Evolutionary conservation across 106 monocot genomes (phyloP).

Genomic region (Allium cepa): DNA sequence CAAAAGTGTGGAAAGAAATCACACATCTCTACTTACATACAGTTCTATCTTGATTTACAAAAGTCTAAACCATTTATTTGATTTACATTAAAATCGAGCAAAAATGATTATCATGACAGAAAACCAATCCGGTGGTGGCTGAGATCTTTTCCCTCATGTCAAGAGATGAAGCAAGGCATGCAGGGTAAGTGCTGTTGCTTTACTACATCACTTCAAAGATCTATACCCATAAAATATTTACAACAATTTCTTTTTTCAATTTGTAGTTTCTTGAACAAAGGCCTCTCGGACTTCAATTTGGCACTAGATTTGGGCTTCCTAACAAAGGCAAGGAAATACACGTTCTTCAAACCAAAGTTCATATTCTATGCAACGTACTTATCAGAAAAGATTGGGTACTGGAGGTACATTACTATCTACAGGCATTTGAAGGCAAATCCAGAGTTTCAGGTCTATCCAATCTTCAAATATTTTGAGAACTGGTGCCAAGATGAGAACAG

Average conservation of each 20-base stretch:
- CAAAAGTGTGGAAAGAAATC: too few species aligned
- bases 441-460: constrained; percentile 85
- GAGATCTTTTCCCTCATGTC: constrained; percentile 99
- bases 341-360: constrained; percentile 99
- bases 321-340: constrained; percentile 96
- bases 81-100: too few species aligned
- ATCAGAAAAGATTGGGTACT: constrained; percentile 97
- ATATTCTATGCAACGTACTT: constrained; percentile 95
- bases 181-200: constrained; percentile 55
- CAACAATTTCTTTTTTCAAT: not conserved
- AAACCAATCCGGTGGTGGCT: constrained; percentile 97
- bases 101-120: constrained; percentile 30
- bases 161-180: constrained; percentile 97
- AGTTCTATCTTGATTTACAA: too few species aligned
- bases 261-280: constrained; percentile 93
- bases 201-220: not conserved
- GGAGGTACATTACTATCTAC: constrained; percentile 98
- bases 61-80: too few species aligned
- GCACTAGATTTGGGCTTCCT: constrained; percentile 91
- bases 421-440: constrained; percentile 90
- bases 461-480: constrained; percentile 99
- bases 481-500: constrained; percentile 99
- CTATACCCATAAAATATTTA: not conserved
- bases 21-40: too few species aligned
- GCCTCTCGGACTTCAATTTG: constrained; percentile 91